Percentiles rank a stretch among this genome's conserved stretches.
These are phyloP conservation scores for Ambrosia hybrid DNA, from an alignment of 140 eudicot species.

Conservation along the genomic window DNA sequence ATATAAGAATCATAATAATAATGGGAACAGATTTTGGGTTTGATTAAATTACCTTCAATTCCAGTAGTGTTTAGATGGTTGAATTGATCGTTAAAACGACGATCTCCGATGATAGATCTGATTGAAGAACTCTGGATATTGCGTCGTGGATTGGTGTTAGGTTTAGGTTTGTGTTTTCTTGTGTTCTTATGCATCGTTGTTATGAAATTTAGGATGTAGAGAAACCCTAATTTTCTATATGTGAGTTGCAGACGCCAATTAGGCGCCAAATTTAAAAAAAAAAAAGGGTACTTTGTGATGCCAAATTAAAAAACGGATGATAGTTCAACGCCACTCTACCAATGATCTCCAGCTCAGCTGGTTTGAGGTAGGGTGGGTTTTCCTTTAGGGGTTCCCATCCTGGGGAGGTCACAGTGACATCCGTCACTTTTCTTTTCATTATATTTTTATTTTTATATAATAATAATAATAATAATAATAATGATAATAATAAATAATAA, in stretches of 20 bases:
- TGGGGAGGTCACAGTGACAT: too few species aligned
- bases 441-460: too few species aligned
- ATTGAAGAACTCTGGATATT: conserved; percentile 30
- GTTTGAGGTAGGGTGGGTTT: too few species aligned
- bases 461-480: too few species aligned
- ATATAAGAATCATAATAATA: background rate
- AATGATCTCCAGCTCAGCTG: too few species aligned
- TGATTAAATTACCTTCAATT: conserved; percentile 32
- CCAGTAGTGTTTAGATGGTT: conserved; percentile 21
- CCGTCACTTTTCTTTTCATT: too few species aligned
- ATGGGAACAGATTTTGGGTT: background rate
- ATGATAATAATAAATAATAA: too few species aligned
- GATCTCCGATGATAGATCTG: conserved; percentile 40
- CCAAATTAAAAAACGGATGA: background rate
- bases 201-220: conserved; percentile 16
- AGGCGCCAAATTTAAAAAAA: conserved; percentile 28
- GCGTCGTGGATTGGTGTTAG: conserved; percentile 13
- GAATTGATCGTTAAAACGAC: conserved; percentile 37
- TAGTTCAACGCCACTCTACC: too few species aligned
- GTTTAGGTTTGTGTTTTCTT: conserved; percentile 28
- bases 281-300: background rate
- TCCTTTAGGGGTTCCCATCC: too few species aligned
- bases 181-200: conserved; percentile 30
- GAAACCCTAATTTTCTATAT: conserved; percentile 24
- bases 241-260: conserved; percentile 1